phyloP scores from a whole-genome alignment of 768 basidiomycete species.

The Xerocomellus intermedius region DNA sequence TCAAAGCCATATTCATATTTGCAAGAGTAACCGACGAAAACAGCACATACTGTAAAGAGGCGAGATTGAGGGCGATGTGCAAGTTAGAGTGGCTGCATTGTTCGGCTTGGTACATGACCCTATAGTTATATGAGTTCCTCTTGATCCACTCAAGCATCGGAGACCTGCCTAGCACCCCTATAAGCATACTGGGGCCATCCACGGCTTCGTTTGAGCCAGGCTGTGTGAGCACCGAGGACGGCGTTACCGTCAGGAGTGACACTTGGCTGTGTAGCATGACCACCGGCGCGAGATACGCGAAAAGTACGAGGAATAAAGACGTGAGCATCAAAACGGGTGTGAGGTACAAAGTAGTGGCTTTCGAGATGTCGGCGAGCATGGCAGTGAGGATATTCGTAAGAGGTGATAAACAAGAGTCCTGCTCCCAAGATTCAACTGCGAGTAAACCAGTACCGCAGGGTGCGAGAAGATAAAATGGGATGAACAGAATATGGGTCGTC shows the following conservation, averaged over 20 bases:
- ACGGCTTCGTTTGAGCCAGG: slow-evolving; percentile 33
- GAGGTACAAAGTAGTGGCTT: slow-evolving; percentile 64
- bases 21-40: background rate
- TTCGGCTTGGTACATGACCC: slow-evolving; percentile 65
- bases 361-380: slow-evolving; percentile 74
- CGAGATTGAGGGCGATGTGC: slow-evolving; percentile 52
- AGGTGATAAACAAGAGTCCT: slow-evolving; percentile 15
- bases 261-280: slow-evolving; percentile 60
- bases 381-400: background rate
- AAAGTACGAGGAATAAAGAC: slow-evolving; percentile 60
- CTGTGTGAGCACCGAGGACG: slow-evolving; percentile 45
- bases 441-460: slow-evolving; percentile 24
- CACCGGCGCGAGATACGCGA: slow-evolving; percentile 68
- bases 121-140: slow-evolving; percentile 25
- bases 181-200: slow-evolving; percentile 68
- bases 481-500: background rate
- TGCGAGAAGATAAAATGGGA: background rate
- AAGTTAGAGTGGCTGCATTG: slow-evolving; percentile 50
- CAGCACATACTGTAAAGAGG: slow-evolving; percentile 58
- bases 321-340: slow-evolving; percentile 65
- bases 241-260: slow-evolving; percentile 61
- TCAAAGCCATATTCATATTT: background rate
- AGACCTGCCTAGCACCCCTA: slow-evolving; percentile 65
- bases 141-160: background rate
- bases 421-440: slow-evolving; percentile 20